Evolutionary conservation across 129 eudicot species (phyloP).

Genomic region (Deinandra increscens): DNA sequence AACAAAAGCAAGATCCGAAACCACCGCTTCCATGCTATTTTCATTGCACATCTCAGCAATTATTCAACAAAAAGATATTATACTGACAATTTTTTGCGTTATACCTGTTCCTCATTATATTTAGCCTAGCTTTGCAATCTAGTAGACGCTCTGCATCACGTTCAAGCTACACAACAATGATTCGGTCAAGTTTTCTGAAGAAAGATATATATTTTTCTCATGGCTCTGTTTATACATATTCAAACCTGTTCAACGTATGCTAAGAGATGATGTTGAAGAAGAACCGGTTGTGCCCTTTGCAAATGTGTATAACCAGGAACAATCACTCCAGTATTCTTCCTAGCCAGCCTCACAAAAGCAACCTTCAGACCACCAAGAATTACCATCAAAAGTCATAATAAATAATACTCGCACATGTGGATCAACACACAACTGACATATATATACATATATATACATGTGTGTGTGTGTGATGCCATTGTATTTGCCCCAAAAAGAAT

Average conservation of each 20-base stretch:
- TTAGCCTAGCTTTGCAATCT: constrained; percentile 10
- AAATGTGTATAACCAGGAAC: constrained; percentile 89
- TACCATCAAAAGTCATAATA: background rate
- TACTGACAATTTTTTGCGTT: background rate
- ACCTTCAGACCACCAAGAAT: constrained; percentile 16
- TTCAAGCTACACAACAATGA: constrained; percentile 7
- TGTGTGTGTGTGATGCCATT: background rate
- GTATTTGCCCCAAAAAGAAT: background rate
- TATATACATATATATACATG: too few relatives aligned
- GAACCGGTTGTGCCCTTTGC: constrained; percentile 86
- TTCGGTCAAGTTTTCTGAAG: background rate
- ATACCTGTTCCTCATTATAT: constrained; percentile 6
- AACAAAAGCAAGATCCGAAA: constrained; percentile 87
- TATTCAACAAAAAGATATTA: background rate
- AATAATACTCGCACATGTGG: background rate
- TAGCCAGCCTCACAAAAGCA: constrained; percentile 58
- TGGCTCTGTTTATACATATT: background rate
- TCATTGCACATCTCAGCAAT: constrained; percentile 25
- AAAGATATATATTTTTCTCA: background rate
- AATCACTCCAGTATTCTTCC: constrained; percentile 57
- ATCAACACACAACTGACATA: background rate
- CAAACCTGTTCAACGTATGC: constrained; percentile 73
- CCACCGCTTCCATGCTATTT: constrained; percentile 93
- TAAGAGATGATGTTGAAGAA: constrained; percentile 72
- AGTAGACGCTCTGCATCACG: constrained; percentile 17